Percentiles rank a stretch among this genome's conserved stretches.
These are phyloP conservation scores for Nannochloris sp. DNA, from an alignment of 139 green algal species.

Conservation along the genomic window DNA sequence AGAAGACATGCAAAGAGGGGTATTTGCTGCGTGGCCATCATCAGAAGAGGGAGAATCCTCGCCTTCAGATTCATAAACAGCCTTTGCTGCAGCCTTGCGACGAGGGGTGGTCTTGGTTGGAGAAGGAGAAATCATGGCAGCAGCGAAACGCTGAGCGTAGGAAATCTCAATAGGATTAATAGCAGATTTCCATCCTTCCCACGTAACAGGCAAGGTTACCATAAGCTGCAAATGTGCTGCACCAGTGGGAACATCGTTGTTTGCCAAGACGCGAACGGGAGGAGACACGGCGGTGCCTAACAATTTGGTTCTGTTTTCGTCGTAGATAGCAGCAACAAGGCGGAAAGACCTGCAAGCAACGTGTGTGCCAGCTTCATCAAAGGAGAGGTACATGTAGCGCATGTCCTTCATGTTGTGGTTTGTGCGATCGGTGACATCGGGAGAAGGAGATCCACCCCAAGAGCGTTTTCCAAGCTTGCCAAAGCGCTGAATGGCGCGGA, in stretches of 20 bases:
- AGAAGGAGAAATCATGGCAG: neutral
- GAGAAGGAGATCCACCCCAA: neutral
- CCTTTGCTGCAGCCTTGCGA: no score
- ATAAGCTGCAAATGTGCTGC: conserved; percentile 37
- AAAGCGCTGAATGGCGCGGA: conserved; percentile 58
- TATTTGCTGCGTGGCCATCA: no score
- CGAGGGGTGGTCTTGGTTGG: neutral
- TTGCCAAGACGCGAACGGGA: conserved; percentile 52
- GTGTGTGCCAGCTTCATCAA: conserved; percentile 65
- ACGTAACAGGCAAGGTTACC: neutral
- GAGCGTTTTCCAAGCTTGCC: conserved; percentile 38
- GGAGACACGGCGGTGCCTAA: conserved; percentile 34
- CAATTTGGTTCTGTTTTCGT: conserved; percentile 6
- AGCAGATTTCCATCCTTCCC: conserved; percentile 1
- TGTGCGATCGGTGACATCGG: neutral
- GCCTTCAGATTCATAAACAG: no score
- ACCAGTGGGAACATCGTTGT: conserved; percentile 59
- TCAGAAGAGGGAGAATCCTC: no score
- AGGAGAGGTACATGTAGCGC: conserved; percentile 48
- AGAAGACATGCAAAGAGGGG: no score
- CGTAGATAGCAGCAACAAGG: conserved; percentile 24
- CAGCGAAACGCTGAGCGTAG: neutral
- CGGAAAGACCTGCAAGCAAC: conserved; percentile 33
- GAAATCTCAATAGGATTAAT: neutral
- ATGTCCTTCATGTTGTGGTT: conserved; percentile 39